Base-by-base conservation (phyloP, 2,329 filamentous ascomycete genomes). In the Ascochyta viciae-villosae region DNA sequence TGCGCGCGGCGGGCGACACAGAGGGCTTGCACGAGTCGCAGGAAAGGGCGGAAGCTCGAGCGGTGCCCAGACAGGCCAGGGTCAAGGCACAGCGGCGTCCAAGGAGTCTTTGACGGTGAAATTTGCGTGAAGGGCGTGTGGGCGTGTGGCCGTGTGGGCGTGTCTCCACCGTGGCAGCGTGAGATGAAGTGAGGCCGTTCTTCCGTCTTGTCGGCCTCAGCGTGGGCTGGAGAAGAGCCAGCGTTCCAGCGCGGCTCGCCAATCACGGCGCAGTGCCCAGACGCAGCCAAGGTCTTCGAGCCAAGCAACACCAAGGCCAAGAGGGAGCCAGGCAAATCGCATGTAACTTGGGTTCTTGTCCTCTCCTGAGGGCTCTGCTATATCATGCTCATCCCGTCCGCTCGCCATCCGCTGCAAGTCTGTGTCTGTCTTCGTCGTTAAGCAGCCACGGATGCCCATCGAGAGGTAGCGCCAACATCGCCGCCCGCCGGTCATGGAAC, bases 311-410 rank as follows among this genome's bases (percentile, higher is more conserved):
- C 53, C 53, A 52, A 42, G 53, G 44, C 54, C 54, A 57, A 57
- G 54, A 57, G 46, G 45, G 23, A 54, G 38, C 53, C 53, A 56
- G 47, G 54, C 44, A 50, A 53, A 49, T 53, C 34, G 50, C 42
- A 57, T 43, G 55, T 38, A 50, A 54, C 55, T 50, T 50, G 50
- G 46, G 50, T 51, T 51, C 55, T 54, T 58, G 55, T 56, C 50
- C 40, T 54, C 55, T 58, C 55, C 55, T 58, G 55, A 46, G 49
- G 56, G 58, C 56, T 62, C 46, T 58, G 49, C 51, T 74, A 74
- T 74, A 74, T 70, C 67, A 74, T 75, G 73, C 68, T 57, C 65
- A 57, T 39, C 56, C 50, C 55, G 66, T 64, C 70, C 58, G 61
- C 62, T 45, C 53, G 58, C 56, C 56, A 53, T 45, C 55, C 57